phyloP scores from a whole-genome alignment of 75 land plant species.

The Larix kaempferi region DNA sequence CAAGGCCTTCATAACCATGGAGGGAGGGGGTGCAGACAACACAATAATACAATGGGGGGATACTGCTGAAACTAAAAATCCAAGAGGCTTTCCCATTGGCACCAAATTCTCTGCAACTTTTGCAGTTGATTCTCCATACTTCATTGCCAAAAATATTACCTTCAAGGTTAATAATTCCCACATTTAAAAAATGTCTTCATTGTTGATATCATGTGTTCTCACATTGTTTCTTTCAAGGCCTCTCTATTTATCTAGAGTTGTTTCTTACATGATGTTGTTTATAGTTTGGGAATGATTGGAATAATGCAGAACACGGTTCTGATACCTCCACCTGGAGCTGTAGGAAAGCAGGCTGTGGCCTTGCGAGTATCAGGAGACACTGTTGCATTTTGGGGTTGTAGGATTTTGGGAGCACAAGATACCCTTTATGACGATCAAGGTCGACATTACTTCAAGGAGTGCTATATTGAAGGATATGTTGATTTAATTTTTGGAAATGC shows the following conservation, averaged over 20 bases:
- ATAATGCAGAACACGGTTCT: conserved; percentile 60
- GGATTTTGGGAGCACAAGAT: conserved; percentile 74
- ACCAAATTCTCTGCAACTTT: conserved; percentile 86
- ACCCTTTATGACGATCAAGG: conserved; percentile 78
- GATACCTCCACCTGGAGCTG: conserved; percentile 58
- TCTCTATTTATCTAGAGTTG: not conserved
- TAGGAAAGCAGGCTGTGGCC: conserved; percentile 76
- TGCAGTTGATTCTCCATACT: conserved; percentile 74
- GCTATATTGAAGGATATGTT: conserved; percentile 80
- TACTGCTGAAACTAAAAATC: conserved; percentile 58
- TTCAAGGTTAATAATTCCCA: conserved; percentile 53
- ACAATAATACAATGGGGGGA: conserved; percentile 80
- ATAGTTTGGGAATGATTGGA: not conserved
- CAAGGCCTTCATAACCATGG: conserved; percentile 69
- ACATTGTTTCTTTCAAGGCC: not conserved
- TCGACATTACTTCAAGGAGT: conserved; percentile 81
- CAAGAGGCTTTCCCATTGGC: conserved; percentile 60
- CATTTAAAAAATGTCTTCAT: not conserved
- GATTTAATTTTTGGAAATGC: conserved; percentile 85
- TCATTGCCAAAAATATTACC: conserved; percentile 86
- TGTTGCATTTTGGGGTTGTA: conserved; percentile 62
- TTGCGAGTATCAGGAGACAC: conserved; percentile 73
- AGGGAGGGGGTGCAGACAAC: conserved; percentile 72
- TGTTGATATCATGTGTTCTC: no score
- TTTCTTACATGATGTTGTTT: not conserved